These are phyloP conservation scores for Chrysochromulina tobinii DNA, from an alignment of 78 protist species.

Conservation along the genomic window DNA sequence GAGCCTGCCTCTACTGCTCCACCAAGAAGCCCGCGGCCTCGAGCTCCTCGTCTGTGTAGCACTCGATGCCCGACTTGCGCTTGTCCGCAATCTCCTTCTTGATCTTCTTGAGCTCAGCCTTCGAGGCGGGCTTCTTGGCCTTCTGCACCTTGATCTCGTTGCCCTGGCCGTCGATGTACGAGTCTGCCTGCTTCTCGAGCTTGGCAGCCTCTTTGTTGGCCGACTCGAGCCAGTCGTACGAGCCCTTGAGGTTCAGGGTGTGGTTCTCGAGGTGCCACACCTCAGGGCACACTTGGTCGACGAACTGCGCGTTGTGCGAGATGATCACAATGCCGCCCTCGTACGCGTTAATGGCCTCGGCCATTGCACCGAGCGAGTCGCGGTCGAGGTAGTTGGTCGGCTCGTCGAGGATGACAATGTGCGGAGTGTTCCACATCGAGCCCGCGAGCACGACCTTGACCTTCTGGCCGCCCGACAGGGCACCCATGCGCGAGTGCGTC, in stretches of 20 bases:
- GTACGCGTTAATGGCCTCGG: constrained; percentile 34
- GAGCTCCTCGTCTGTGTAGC: constrained; percentile 49
- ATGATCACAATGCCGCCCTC: constrained; percentile 52
- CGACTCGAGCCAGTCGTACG: constrained; percentile 24
- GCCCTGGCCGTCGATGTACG: constrained; percentile 46
- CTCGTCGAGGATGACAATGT: constrained; percentile 84
- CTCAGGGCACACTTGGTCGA: constrained; percentile 44
- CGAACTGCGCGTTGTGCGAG: constrained; percentile 58
- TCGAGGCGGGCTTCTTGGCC: constrained; percentile 26
- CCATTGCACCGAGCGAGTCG: constrained; percentile 42
- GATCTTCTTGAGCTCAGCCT: constrained; percentile 37
- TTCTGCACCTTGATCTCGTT: constrained; percentile 41
- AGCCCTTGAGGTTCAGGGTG: constrained; percentile 45
- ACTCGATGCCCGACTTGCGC: constrained; percentile 32
- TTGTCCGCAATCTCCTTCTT: constrained; percentile 30
- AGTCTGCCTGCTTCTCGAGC: neutral
- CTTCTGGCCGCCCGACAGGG: constrained; percentile 64
- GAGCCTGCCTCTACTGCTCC: neutral
- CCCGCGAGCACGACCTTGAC: constrained; percentile 49
- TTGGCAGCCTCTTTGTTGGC: neutral
- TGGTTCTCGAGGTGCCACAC: constrained; percentile 54
- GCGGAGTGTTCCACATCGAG: constrained; percentile 38
- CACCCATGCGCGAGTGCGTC: constrained; percentile 48
- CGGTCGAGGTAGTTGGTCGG: constrained; percentile 92
- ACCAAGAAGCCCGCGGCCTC: neutral